Evolutionary conservation across 441 rosid species (phyloP).

Genomic region (Lepidium campestre): DNA sequence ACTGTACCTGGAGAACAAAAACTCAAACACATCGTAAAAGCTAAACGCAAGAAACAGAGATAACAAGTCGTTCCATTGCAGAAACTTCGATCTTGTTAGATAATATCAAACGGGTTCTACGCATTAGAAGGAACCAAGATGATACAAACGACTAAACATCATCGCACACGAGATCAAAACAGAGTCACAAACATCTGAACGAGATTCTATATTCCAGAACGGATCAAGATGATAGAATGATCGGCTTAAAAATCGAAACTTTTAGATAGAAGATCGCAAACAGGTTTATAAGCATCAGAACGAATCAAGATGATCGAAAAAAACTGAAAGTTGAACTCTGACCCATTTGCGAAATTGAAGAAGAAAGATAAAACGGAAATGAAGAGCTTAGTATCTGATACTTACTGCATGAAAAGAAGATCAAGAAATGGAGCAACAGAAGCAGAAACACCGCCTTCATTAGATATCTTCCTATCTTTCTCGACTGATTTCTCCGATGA

Average conservation of each 20-base stretch:
- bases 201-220: background rate
- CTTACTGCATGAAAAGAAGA: slow-evolving; percentile 13
- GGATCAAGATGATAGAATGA: background rate
- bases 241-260: background rate
- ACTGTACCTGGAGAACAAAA: background rate
- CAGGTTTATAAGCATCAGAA: background rate
- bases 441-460: background rate
- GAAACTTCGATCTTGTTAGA: background rate
- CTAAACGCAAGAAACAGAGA: background rate
- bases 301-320: background rate
- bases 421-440: slow-evolving; percentile 1
- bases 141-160: background rate
- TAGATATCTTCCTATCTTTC: slow-evolving; percentile 1
- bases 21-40: background rate
- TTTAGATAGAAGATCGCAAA: background rate
- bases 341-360: background rate
- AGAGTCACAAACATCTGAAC: no score
- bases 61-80: background rate
- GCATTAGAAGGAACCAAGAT: background rate
- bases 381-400: background rate
- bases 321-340: background rate
- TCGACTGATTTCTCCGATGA: background rate
- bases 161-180: background rate
- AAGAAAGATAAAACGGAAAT: background rate
- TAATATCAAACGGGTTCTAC: background rate